phyloP scores from a whole-genome alignment of 192 early-diverging fungal genomes.

The Coemansia furcata region DNA sequence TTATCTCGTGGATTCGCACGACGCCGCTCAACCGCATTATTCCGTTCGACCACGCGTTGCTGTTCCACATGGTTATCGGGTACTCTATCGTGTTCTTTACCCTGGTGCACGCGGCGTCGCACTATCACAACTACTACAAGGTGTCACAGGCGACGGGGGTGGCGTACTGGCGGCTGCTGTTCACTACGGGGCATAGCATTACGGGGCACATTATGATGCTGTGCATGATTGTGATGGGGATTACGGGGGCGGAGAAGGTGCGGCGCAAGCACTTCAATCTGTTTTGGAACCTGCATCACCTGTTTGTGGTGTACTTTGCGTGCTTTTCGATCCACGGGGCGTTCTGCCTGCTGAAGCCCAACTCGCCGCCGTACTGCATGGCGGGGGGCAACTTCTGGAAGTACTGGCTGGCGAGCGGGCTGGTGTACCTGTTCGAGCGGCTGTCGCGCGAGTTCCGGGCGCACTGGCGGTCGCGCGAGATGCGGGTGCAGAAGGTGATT shows the following conservation, averaged over 20 bases:
- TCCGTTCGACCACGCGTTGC: slow-evolving; percentile 81
- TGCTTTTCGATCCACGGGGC: slow-evolving; percentile 76
- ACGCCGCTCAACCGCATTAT: slow-evolving; percentile 75
- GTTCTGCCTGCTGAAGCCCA: slow-evolving; percentile 79
- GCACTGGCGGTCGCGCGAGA: slow-evolving; percentile 52
- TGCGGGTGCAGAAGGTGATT: slow-evolving; percentile 76
- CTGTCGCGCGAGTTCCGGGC: slow-evolving; percentile 70
- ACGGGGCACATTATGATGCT: slow-evolving; percentile 77
- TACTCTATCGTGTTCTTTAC: slow-evolving; percentile 78
- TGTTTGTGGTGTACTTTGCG: slow-evolving; percentile 83
- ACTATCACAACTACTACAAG: slow-evolving; percentile 77
- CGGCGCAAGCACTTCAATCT: slow-evolving; percentile 57
- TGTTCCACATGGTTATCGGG: slow-evolving; percentile 78
- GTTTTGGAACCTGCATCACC: slow-evolving; percentile 87
- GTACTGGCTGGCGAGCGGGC: slow-evolving; percentile 67
- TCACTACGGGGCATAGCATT: slow-evolving; percentile 71
- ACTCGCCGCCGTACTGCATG: slow-evolving; percentile 62
- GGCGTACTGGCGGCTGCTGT: slow-evolving; percentile 54
- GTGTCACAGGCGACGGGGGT: slow-evolving; percentile 22
- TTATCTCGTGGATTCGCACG: slow-evolving; percentile 71
- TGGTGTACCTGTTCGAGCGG: slow-evolving; percentile 72
- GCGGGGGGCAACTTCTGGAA: slow-evolving; percentile 80
- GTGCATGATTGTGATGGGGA: slow-evolving; percentile 74
- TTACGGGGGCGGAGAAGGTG: slow-evolving; percentile 63
- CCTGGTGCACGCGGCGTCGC: slow-evolving; percentile 64